Evolutionary conservation across 1,139 yeast genomes (phyloP), one percentile per base, ranked within the genome.

Genomic region (Yamadazyma conglobata): DNA sequence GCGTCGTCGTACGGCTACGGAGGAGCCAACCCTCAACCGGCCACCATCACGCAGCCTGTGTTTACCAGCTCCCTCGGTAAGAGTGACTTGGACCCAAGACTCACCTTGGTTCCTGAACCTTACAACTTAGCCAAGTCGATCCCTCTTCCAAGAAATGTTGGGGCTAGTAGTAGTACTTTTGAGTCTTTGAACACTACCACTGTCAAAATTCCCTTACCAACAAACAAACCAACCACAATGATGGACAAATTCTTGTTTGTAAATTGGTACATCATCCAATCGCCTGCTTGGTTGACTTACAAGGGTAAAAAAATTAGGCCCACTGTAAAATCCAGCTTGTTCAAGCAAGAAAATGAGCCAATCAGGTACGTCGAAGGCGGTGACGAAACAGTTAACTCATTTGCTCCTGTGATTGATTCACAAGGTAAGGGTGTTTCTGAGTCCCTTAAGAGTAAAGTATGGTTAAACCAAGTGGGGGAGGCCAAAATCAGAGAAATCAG

Each of bases 391-490:
- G 75, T 71, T 38, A 70, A 72, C 34, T 74, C 87, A 9, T 89
- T 87, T 70, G 95, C 93, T 19, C 97, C 96, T 3, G 54, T 70
- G 1, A 58, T 70, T 24, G 96, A 88, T 52, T 87, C 84, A 54
- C 71, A 73, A 25, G 79, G 77, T 16, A 68, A 84, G 3, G 80
- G 86, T 6, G 64, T 87, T 6, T 73, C 82, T 15, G 73, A 74
- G 14, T 70, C 70, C 10, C 73, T 79, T 37, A 80, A 82, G 38
- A 78, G 82, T 2, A 64, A 77, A 15, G 73, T 85, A 6, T 89
- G 96, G 96, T 69, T 79, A 36, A 86, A 82, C 44, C 87, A 78
- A 50, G 64, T 80, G 27, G 93, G 93, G 0, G 67, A 68, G 32
- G 62, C 64, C 28, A 67, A 75, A 33, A 56, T 79, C 18, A 54